A percentile compares a stretch with the other conserved stretches of the same genome.
Conservation (phyloP, 2,329 filamentous ascomycete species). For the Alternaria sp. region DNA sequence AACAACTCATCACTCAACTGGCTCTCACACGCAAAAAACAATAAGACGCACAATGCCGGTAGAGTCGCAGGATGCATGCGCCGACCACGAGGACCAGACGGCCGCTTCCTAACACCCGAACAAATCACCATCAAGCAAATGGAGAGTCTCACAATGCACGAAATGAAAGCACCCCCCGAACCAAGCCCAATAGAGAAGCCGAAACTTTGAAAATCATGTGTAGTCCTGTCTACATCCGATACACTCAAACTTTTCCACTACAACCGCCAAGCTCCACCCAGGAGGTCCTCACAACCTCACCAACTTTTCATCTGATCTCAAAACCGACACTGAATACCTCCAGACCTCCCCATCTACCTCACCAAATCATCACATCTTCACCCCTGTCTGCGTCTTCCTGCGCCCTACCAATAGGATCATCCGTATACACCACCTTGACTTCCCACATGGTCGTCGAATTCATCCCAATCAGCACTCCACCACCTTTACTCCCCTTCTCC, state of each 20-base stretch:
- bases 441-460: constrained; percentile 25
- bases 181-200: background rate
- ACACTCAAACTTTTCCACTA: background rate
- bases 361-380: constrained; percentile 2
- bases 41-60: background rate
- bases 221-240: background rate
- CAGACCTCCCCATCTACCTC: background rate
- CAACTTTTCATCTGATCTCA: background rate
- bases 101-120: constrained; percentile 7
- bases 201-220: constrained; percentile 3
- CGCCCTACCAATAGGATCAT: constrained; percentile 25
- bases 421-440: constrained; percentile 32
- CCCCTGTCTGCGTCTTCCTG: constrained; percentile 18
- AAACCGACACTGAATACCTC: background rate
- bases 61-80: background rate
- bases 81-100: constrained; percentile 3
- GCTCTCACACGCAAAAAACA: background rate
- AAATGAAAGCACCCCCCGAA: background rate
- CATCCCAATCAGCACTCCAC: constrained; percentile 32
- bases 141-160: constrained; percentile 1
- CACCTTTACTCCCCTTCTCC: constrained; percentile 17
- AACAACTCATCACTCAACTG: constrained; percentile 1
- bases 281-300: background rate
- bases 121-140: constrained; percentile 2
- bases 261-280: background rate